These are phyloP conservation scores for Huntiella bhutanensis DNA, from an alignment of 2,329 filamentous ascomycete genomes.

Conservation along the genomic window DNA sequence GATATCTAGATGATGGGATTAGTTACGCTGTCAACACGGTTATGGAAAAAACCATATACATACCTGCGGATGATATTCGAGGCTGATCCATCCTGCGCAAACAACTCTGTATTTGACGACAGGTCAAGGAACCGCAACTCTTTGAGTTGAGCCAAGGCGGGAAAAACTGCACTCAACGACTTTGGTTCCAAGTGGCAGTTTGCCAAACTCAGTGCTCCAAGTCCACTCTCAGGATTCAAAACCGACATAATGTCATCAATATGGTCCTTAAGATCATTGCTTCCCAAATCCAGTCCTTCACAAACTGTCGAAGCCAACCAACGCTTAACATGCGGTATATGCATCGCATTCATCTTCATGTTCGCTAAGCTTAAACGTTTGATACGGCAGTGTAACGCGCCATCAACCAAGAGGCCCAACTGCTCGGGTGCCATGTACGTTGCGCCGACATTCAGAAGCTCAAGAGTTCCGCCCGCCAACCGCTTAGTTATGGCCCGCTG, in stretches of 20 bases:
- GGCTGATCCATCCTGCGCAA: slow-evolving; percentile 53
- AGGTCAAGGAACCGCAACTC: slow-evolving; percentile 79
- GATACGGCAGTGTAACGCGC: slow-evolving; percentile 58
- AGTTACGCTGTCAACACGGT: neutral
- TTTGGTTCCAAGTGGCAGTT: slow-evolving; percentile 63
- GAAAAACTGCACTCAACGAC: slow-evolving; percentile 56
- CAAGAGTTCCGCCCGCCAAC: slow-evolving; percentile 54
- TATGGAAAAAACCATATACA: slow-evolving; percentile 14
- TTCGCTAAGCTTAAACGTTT: slow-evolving; percentile 65
- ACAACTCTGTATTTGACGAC: slow-evolving; percentile 72
- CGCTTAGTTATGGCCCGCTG: slow-evolving; percentile 60
- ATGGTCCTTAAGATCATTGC: slow-evolving; percentile 50
- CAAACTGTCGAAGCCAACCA: slow-evolving; percentile 63
- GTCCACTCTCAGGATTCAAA: slow-evolving; percentile 14
- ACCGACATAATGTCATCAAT: slow-evolving; percentile 41
- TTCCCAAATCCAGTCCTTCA: slow-evolving; percentile 74
- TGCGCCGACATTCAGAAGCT: slow-evolving; percentile 67
- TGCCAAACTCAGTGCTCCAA: slow-evolving; percentile 54
- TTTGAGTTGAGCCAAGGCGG: slow-evolving; percentile 47
- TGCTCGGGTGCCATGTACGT: slow-evolving; percentile 54
- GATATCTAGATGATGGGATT: slow-evolving; percentile 29
- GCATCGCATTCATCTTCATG: slow-evolving; percentile 57
- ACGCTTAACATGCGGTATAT: slow-evolving; percentile 53
- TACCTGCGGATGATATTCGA: slow-evolving; percentile 57
- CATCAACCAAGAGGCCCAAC: slow-evolving; percentile 61